Base-by-base conservation (phyloP, 352 stramenopile genomes). In the Elongisporangium prolatum region DNA sequence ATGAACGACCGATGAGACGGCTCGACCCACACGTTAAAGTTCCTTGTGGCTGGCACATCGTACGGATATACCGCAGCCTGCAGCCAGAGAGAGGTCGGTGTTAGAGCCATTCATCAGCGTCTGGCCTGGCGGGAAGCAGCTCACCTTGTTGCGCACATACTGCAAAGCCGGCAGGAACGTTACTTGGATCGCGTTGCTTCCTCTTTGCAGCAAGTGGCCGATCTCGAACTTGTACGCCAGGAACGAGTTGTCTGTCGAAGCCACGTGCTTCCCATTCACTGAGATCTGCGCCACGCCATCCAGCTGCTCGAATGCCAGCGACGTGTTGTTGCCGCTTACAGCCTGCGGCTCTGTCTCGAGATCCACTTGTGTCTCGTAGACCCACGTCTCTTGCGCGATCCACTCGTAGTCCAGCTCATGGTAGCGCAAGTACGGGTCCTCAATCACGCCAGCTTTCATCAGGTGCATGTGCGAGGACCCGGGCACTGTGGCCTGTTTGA, bases 11-110 rank as follows among this genome's bases (percentile, higher is more conserved):
- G 85, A 22, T 87, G 70, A 18, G 85, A 86, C 11, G 83, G 80
- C 57, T 96, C 85, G 13, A 81, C 79, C 83, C 83, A 94, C 13
- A 78, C 76, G 54, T 94, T 91, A 50, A 75, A 90, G 59, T 93
- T 93, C 40, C 75, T 60, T 3, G 83, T 92, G 18, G 69, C 80
- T 0, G 84, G 84, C 5, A 93, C 78, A 47, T 84, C 83, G 65
- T 93, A 95, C 54, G 86, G 84, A 58, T 91, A 92, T 21, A 60
- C 51, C 17, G 55, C 61, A 0, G 80, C 77, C 76, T 93, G 59
- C 5, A 9, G 13, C 20, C 21, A 56, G 17, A 66, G 38, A 34
- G 10, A 49, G 56, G n/a, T 56, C 13, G 34, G 6, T 4, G 17
- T n/a, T 17, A 48, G 25, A n/a, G 28, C 3, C 18, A 13, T 48